These are phyloP conservation scores for Globisporangium irregulare DNA, from an alignment of 352 stramenopile species.

Conservation along the genomic window DNA sequence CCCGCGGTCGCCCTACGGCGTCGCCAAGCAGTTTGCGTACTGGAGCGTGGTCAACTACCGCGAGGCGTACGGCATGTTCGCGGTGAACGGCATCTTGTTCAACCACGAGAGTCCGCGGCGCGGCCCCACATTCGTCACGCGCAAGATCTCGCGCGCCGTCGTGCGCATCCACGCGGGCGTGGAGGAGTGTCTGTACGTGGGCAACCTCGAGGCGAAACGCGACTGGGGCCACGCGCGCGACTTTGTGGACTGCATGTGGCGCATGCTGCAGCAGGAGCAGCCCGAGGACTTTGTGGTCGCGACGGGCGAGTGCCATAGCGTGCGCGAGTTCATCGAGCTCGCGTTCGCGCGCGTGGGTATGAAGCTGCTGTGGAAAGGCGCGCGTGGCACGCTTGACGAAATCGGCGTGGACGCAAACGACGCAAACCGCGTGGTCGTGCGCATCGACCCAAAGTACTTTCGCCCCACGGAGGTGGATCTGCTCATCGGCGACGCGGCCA, in stretches of 20 bases:
- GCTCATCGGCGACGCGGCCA: conserved; percentile 94
- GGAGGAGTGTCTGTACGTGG: conserved; percentile 95
- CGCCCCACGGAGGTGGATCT: conserved; percentile 98
- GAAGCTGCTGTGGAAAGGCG: conserved; percentile 91
- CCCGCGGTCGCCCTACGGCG: conserved; percentile 96
- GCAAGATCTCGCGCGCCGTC: conserved; percentile 97
- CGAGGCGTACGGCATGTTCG: conserved; percentile 94
- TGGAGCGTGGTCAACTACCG: conserved; percentile 99
- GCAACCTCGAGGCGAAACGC: conserved; percentile 97
- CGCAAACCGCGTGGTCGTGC: conserved; percentile 89
- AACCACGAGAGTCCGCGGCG: conserved; percentile 99
- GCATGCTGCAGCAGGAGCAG: conserved; percentile 92
- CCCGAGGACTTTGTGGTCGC: conserved; percentile 83
- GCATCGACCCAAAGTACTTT: conserved; percentile 97
- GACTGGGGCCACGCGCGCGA: conserved; percentile 99
- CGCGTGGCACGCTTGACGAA: conserved; percentile 89
- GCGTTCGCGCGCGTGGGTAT: conserved; percentile 91
- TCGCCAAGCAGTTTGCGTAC: conserved; percentile 98
- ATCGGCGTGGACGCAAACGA: conserved; percentile 90
- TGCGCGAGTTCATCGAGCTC: conserved; percentile 97
- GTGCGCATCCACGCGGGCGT: conserved; percentile 91
- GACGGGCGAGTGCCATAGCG: conserved; percentile 97
- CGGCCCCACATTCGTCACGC: conserved; percentile 97
- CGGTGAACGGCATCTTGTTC: conserved; percentile 99
- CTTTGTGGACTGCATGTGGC: conserved; percentile 99